Evolutionary conservation across 371 early-diverging fungal genomes (phyloP), one percentile per base, ranked within the genome.

Genomic region (Apophysomyces ossiformis): DNA sequence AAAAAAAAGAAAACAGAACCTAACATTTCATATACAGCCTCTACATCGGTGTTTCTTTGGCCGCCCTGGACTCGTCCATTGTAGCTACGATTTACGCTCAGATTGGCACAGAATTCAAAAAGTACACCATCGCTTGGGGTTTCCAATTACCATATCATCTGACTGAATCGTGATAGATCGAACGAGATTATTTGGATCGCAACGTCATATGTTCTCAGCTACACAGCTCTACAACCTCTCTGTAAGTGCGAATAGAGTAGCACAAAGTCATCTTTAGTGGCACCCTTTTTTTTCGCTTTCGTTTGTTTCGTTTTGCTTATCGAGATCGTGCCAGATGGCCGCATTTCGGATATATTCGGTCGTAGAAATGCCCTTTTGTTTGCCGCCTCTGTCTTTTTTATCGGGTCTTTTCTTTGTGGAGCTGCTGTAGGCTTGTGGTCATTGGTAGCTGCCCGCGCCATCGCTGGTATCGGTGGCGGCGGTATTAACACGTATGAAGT

Each of bases 391-490:
- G 62, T 85, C 9, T 90, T 90, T 67, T 76, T 86, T 59, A 56
- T 83, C 50, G 90, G 89, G 7, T 86, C 87, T 5, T 68, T 79
- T 6, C 59, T 85, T 50, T 86, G 89, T 39, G 90, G 89, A 60
- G 79, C 85, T 62, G 83, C 89, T 0, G 76, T 66, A 12, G 76
- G 73, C 39, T 72, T 90, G 79, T 86, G 85, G 67, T 69, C 85
- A 71, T 81, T 97, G 16, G 95, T 95, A 21, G 71, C 86, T 21
- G 89, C 87, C 8, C 85, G 95, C 56, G 92, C 89, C 4, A 67
- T 93, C 37, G 87, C 92, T 9, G 94, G 94, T 21, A 68, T 91
- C 37, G 96, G 97, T 43, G 95, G 93, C 5, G 93, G 92, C 45
- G 79, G 83, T 41, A 72, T 82, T 63, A 76, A 77, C 60, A 75